These are phyloP conservation scores for Stylosanthes scabra DNA, from an alignment of 331 rosid genomes.

Conservation along the genomic window DNA sequence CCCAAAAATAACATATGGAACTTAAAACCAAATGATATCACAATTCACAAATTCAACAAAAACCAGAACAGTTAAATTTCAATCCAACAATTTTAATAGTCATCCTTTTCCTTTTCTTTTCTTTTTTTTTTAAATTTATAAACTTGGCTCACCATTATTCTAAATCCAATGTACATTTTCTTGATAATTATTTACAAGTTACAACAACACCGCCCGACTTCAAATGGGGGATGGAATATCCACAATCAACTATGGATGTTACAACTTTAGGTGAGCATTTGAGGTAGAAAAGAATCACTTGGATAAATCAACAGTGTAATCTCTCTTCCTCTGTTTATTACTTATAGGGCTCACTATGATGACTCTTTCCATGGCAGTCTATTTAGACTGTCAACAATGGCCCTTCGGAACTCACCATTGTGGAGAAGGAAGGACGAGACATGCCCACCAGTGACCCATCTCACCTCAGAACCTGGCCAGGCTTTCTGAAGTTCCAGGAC, in stretches of 20 bases:
- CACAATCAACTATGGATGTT: slow-evolving; percentile 36
- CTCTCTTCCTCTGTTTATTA: slow-evolving; percentile 2
- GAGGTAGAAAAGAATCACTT: slow-evolving; percentile 27
- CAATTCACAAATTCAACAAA: not conserved
- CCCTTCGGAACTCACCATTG: slow-evolving; percentile 79
- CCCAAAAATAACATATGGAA: not conserved
- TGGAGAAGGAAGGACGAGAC: slow-evolving; percentile 95
- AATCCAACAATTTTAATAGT: slow-evolving; percentile 13
- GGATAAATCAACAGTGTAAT: slow-evolving; percentile 36
- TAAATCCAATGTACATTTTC: slow-evolving; percentile 34
- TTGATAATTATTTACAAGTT: slow-evolving; percentile 33
- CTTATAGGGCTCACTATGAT: slow-evolving; percentile 40
- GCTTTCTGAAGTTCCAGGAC: slow-evolving; percentile 90
- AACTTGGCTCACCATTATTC: not conserved
- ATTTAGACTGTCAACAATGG: slow-evolving; percentile 80
- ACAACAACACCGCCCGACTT: slow-evolving; percentile 40
- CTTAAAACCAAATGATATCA: not conserved
- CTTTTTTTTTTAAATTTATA: not conserved
- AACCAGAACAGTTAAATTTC: not conserved
- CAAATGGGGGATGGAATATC: slow-evolving; percentile 29
- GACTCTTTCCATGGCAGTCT: slow-evolving; percentile 86
- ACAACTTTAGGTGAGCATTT: slow-evolving; percentile 39
- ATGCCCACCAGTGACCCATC: slow-evolving; percentile 98
- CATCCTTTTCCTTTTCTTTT: no score
- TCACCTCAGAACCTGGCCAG: slow-evolving; percentile 97